Percentiles rank a stretch among this genome's conserved stretches.
Evolutionary conservation across 2,329 filamentous ascomycete genomes (phyloP).

Genomic region (Arthroderma sp.): DNA sequence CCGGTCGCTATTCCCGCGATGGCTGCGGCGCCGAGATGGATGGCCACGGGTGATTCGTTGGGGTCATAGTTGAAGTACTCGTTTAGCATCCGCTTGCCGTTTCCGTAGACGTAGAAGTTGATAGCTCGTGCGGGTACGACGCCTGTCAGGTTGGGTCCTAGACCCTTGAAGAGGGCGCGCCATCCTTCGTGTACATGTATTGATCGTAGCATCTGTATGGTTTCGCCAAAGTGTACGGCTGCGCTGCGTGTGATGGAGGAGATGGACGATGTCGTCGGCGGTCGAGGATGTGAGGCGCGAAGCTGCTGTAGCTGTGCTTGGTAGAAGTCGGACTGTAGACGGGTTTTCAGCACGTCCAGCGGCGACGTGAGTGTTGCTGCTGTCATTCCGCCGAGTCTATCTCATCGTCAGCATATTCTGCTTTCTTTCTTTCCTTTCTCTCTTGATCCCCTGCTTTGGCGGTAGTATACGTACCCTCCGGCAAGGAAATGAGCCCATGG

Average conservation of each 20-base stretch:
- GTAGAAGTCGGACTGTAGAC: constrained; percentile 90
- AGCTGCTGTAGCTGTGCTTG: constrained; percentile 54
- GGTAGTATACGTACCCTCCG: constrained; percentile 57
- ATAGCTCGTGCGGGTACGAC: constrained; percentile 83
- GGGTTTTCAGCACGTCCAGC: constrained; percentile 85
- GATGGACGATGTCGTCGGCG: constrained; percentile 29
- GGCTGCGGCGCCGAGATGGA: constrained; percentile 67
- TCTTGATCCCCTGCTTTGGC: too few species aligned
- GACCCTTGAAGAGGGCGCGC: constrained; percentile 81
- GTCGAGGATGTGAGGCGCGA: constrained; percentile 9
- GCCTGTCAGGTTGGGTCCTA: constrained; percentile 79
- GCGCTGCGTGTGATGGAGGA: constrained; percentile 21
- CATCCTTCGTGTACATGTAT: constrained; percentile 74
- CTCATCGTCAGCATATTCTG: constrained; percentile 11
- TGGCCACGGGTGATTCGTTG: constrained; percentile 48
- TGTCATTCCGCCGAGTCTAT: constrained; percentile 76
- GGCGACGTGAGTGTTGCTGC: constrained; percentile 86
- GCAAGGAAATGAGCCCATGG: constrained; percentile 89
- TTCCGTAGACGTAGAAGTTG: constrained; percentile 89
- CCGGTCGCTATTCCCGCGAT: constrained; percentile 73
- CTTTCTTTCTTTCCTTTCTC: constrained; percentile 4
- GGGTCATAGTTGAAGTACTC: constrained; percentile 44
- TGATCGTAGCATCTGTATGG: constrained; percentile 68
- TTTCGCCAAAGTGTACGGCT: constrained; percentile 60
- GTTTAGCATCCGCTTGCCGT: constrained; percentile 72